phyloP scores from a whole-genome alignment of 1,139 yeast genomes.

The Arxiozyma slooffiae region DNA sequence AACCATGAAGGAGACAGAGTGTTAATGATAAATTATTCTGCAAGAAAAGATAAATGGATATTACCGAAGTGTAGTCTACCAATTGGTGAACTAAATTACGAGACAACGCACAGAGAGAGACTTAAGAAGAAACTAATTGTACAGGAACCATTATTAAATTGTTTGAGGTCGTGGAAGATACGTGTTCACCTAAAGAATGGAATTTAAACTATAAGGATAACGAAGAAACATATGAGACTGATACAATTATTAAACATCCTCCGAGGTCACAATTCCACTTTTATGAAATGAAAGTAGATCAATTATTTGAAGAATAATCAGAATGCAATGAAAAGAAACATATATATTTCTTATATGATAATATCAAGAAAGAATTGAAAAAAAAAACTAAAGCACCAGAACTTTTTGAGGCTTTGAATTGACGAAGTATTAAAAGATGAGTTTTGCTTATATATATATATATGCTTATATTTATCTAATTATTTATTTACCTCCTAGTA shows the following conservation, averaged over 20 bases:
- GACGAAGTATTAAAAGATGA: constrained; percentile 21
- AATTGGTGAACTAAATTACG: constrained; percentile 55
- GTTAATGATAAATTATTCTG: constrained; percentile 66
- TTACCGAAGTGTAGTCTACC: constrained; percentile 96
- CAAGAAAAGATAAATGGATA: constrained; percentile 64
- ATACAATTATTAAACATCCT: constrained; percentile 25
- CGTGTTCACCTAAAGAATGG: constrained; percentile 57
- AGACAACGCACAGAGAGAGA: constrained; percentile 69
- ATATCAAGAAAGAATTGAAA: constrained; percentile 57
- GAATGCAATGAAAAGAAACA: constrained; percentile 53
- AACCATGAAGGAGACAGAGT: constrained; percentile 49
- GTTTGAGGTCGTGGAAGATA: constrained; percentile 61
- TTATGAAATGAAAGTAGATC: constrained; percentile 58
- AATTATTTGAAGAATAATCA: constrained; percentile 61
- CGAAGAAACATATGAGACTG: constrained; percentile 14
- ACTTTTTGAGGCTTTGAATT: constrained; percentile 52
- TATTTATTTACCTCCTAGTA: constrained; percentile 38
- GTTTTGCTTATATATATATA: not conserved
- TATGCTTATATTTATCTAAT: not conserved
- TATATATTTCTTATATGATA: constrained; percentile 65
- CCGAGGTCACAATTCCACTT: constrained; percentile 80
- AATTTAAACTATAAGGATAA: constrained; percentile 12
- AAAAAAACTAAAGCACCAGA: constrained; percentile 61
- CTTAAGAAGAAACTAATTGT: constrained; percentile 98
- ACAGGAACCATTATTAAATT: constrained; percentile 47